These are phyloP conservation scores for Solanum pinnatisectum DNA, from an alignment of 257 asterid genomes.

Conservation along the genomic window DNA sequence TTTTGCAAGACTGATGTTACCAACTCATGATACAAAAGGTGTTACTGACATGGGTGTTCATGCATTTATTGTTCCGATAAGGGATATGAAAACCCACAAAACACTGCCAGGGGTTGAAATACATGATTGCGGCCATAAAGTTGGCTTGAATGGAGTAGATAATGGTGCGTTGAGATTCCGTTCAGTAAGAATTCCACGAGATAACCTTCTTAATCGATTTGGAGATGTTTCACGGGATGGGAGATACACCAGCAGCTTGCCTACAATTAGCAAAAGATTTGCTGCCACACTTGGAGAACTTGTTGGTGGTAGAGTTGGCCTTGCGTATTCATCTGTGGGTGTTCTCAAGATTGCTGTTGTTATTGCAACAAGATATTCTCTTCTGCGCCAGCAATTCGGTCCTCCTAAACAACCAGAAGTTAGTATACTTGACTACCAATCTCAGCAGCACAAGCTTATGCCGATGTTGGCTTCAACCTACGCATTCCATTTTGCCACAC, in stretches of 20 bases:
- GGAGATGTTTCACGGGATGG: conserved; percentile 91
- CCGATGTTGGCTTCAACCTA: conserved; percentile 93
- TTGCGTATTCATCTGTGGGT: conserved; percentile 89
- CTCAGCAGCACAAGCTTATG: conserved; percentile 96
- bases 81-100: conserved; percentile 68
- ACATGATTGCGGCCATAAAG: conserved; percentile 93
- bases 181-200: conserved; percentile 88
- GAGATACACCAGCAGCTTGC: conserved; percentile 76
- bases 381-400: conserved; percentile 88
- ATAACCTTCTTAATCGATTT: conserved; percentile 85
- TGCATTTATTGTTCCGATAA: conserved; percentile 86
- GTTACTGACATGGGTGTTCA: conserved; percentile 93
- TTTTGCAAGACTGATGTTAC: conserved; percentile 79
- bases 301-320: conserved; percentile 97
- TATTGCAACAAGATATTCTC: conserved; percentile 79
- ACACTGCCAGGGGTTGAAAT: conserved; percentile 78
- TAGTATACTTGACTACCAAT: conserved; percentile 91
- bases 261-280: conserved; percentile 75
- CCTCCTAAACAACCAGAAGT: conserved; percentile 94
- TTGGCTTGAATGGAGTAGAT: conserved; percentile 93
- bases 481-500: conserved; percentile 82
- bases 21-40: conserved; percentile 65
- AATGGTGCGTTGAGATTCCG: conserved; percentile 80
- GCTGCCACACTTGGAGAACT: conserved; percentile 97
- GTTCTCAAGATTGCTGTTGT: conserved; percentile 68